Evolutionary conservation across 163 green algal species (phyloP), one percentile per base, ranked within the genome.

Genomic region (Coccomyxa subellipsoidea): DNA sequence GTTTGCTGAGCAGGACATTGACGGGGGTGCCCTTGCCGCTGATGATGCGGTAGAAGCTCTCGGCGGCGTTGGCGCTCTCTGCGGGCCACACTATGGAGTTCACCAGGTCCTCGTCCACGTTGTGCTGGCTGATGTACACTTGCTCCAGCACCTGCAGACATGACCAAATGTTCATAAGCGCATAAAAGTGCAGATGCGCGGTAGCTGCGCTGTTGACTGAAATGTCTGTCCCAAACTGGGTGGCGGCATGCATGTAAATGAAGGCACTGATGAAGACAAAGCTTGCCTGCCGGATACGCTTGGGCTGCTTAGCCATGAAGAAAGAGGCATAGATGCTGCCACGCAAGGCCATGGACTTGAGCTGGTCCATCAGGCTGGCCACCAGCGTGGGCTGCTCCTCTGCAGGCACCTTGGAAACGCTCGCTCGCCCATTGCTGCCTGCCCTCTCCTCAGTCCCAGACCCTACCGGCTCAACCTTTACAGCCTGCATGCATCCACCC

Each of bases 271-370:
- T 21, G 27, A 80, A 36, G 25, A 40, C 0, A 70, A 75, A 53
- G 5, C 93, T 82, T 37, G 95, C 91, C 80, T 92, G 85, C 8
- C 84, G 80, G 77, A 95, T 91, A 8, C 90, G 89, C 8, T 79
- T 40, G 2, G 93, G 93, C 87, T 94, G 90, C 89, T 95, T 95
- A 37, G 93, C 87, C 34, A 85, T 81, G 15, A 94, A 69, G 80
- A 97, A 97, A 0, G 92, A 91, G 78, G 90, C 90, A 9, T 85
- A 92, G 36, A 97, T 79, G 2, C 87, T 85, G 9, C 77, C 78
- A 7, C 90, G 82, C 82, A 90, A 92, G 15, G 76, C 76, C 70
- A 89, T 37, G 31, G n/a, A 79, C 40, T 79, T 70, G 1, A 90
- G 6, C 2, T 79, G 54, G 12, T 85, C 76, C 54, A 73, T 35